phyloP scores from a whole-genome alignment of 2,329 filamentous ascomycete species.

The Incumbomyces lentus region DNA sequence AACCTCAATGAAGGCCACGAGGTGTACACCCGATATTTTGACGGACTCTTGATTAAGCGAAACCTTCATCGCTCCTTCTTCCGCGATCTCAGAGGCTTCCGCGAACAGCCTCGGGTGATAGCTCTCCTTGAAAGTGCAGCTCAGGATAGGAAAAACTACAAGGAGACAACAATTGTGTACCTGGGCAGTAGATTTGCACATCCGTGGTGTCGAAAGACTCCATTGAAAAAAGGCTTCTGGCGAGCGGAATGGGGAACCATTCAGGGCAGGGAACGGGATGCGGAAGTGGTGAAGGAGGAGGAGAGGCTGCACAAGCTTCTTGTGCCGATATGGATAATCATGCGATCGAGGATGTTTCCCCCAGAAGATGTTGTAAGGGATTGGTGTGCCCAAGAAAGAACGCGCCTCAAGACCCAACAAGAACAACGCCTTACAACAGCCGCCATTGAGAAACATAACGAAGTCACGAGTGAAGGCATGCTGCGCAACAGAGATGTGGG shows the following conservation, averaged over 20 bases:
- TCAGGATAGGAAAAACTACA: conserved; percentile 8
- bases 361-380: conserved; percentile 11
- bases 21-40: conserved; percentile 19
- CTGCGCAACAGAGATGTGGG: background rate
- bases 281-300: conserved; percentile 15
- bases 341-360: conserved; percentile 19
- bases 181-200: conserved; percentile 18
- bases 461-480: background rate
- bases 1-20: conserved; percentile 13
- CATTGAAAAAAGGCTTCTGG: conserved; percentile 6
- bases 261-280: conserved; percentile 9
- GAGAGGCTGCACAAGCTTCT: conserved; percentile 19
- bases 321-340: conserved; percentile 20
- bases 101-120: conserved; percentile 14
- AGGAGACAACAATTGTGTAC: conserved; percentile 12
- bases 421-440: background rate
- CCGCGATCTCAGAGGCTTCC: conserved; percentile 17
- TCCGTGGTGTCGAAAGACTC: conserved; percentile 16
- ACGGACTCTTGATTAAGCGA: conserved; percentile 16
- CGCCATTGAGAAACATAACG: background rate
- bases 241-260: conserved; percentile 7
- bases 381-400: conserved; percentile 12
- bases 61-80: conserved; percentile 16
- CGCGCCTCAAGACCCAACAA: background rate
- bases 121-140: background rate